Base-by-base conservation (phyloP, 2,329 filamentous ascomycete species). In the Penicillium sp. region DNA sequence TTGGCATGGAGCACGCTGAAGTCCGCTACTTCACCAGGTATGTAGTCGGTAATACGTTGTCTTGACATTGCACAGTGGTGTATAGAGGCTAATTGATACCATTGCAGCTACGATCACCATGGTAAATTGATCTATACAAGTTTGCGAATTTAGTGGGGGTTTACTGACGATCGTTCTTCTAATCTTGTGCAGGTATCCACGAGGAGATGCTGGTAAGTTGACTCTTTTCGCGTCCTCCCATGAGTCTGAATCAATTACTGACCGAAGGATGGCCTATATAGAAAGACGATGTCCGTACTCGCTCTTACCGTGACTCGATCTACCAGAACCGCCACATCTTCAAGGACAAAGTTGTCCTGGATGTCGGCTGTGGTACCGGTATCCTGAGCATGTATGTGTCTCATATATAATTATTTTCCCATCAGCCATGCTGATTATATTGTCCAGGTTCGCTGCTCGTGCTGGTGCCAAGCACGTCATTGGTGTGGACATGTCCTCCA, bases 1-100 rank as follows among this genome's bases (percentile, higher is more conserved):
- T 75, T 31, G 77, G 76, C 67, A 87, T 96, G 84, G 89, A 90
- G 74, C 92, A 96, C 80, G 94, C 92, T 62, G 94, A 99, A 82
- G 92, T 95, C 77, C 94, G 97, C 78, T 99, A 97, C 82, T 97
- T 97, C 82, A 97, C 97, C 81, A 96, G 92, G 92, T 95, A 79
- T 63, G 73, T 54, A 33, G 7, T 43, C 27, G 4, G 22, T 27
- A 40, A 27, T 48, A n/a, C 27, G n/a, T n/a, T 9, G 33, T 26
- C 6, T 31, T 5, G 20, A 27, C 29, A 12, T 23, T 46, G 26
- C 62, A 6, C 4, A 55, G 67, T 63, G 18, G 53, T 42, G 42
- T 40, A 33, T n/a, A 33, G 29, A 18, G 15, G 31, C 46, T 49
- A 49, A 49, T 35, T 23, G 25, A 18, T 26, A 37, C 4, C 31